These are phyloP conservation scores for Biscogniauxia sp. DNA, from an alignment of 2,329 filamentous ascomycete genomes.

Conservation along the genomic window DNA sequence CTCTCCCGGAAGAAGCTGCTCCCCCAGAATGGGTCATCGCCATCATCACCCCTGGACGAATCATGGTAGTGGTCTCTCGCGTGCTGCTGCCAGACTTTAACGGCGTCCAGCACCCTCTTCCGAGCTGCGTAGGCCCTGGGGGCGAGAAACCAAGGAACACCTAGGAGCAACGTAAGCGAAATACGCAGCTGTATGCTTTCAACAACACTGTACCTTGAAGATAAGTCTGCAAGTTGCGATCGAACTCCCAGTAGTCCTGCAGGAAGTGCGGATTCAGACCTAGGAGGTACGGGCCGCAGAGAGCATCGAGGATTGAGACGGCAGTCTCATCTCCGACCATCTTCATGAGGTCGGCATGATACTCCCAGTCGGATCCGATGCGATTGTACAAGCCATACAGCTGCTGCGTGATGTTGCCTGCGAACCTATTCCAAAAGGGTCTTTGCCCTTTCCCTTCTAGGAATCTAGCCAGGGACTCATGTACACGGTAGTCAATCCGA, in stretches of 20 bases:
- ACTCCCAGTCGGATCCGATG: slow-evolving; percentile 14
- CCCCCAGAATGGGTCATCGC: slow-evolving; percentile 28
- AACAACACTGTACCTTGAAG: slow-evolving; percentile 22
- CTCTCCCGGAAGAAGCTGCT: slow-evolving; percentile 27
- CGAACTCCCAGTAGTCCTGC: slow-evolving; percentile 26
- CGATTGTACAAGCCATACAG: slow-evolving; percentile 15
- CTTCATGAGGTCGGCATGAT: slow-evolving; percentile 23
- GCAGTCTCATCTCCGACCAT: slow-evolving; percentile 21
- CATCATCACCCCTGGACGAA: slow-evolving; percentile 12
- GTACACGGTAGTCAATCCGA: slow-evolving; percentile 23
- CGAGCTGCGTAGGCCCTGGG: slow-evolving; percentile 25
- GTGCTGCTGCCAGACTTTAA: slow-evolving; percentile 24
- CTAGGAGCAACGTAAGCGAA: slow-evolving; percentile 11
- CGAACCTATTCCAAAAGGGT: slow-evolving; percentile 26
- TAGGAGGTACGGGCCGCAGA: slow-evolving; percentile 27
- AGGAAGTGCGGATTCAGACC: slow-evolving; percentile 22
- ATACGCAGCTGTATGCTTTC: neutral
- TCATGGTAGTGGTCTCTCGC: slow-evolving; percentile 22
- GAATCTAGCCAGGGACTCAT: slow-evolving; percentile 19
- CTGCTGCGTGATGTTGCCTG: slow-evolving; percentile 18
- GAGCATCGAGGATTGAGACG: slow-evolving; percentile 21
- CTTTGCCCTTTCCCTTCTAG: slow-evolving; percentile 23
- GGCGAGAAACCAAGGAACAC: slow-evolving; percentile 25
- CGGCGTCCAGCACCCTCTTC: slow-evolving; percentile 20
- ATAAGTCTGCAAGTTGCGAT: slow-evolving; percentile 28